Conservation (phyloP, 1,139 yeast genomes). For the Yamadazyma jaroonii region DNA sequence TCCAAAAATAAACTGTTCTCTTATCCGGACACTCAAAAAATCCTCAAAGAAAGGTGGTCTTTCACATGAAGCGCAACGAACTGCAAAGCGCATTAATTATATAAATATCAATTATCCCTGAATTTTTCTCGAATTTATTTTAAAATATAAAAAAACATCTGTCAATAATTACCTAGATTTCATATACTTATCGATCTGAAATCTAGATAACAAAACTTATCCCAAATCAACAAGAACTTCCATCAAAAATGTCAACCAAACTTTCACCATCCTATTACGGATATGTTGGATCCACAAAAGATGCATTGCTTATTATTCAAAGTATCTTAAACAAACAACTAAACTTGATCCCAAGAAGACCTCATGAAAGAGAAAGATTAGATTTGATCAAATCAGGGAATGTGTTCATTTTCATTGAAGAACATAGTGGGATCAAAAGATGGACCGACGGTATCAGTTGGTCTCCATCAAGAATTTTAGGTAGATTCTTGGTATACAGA, state of each 20-base stretch:
- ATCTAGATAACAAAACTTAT: no score
- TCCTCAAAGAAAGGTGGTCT: slow-evolving; percentile 1
- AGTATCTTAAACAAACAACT: slow-evolving; percentile 65
- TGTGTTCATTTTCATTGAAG: slow-evolving; percentile 83
- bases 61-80: slow-evolving; percentile 2
- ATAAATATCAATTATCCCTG: neutral
- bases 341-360: slow-evolving; percentile 71
- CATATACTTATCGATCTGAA: no score
- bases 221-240: no score
- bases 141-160: no score
- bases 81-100: neutral
- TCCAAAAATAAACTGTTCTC: no score
- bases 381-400: slow-evolving; percentile 71
- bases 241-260: slow-evolving; percentile 12
- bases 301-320: slow-evolving; percentile 80
- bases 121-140: neutral
- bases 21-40: no score
- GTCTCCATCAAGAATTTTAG: slow-evolving; percentile 87
- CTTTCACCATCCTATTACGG: slow-evolving; percentile 67
- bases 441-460: slow-evolving; percentile 96
- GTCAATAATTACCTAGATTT: no score
- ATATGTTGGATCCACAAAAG: slow-evolving; percentile 77
- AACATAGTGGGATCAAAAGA: slow-evolving; percentile 76
- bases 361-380: slow-evolving; percentile 74
- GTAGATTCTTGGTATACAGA: slow-evolving; percentile 78